Evolutionary conservation across 306 rosid genomes (phyloP).

Genomic region (Quercus gilva): DNA sequence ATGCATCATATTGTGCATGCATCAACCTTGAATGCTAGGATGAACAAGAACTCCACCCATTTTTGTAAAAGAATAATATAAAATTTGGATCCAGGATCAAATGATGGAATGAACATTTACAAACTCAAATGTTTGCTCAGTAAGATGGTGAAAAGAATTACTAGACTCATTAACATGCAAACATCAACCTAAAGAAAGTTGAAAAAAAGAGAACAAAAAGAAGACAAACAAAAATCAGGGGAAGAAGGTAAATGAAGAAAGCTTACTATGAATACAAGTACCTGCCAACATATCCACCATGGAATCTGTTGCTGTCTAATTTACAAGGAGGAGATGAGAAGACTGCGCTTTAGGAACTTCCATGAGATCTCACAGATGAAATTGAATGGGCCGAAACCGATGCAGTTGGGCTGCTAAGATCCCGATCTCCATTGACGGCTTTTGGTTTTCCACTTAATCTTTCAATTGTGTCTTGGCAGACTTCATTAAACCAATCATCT

Average conservation of each 20-base stretch:
- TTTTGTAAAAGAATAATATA: slow-evolving; percentile 33
- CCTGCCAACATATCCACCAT: slow-evolving; percentile 17
- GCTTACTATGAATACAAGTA: slow-evolving; percentile 23
- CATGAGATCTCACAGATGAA: slow-evolving; percentile 89
- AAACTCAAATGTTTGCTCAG: slow-evolving; percentile 22
- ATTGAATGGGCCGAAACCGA: slow-evolving; percentile 95
- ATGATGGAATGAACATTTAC: slow-evolving; percentile 53
- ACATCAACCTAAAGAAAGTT: slow-evolving; percentile 31
- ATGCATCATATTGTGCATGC: neutral
- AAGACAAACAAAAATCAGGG: neutral
- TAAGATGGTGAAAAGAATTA: slow-evolving; percentile 5
- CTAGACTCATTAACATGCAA: slow-evolving; percentile 23
- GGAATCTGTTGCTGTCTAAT: slow-evolving; percentile 20
- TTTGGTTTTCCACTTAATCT: slow-evolving; percentile 90
- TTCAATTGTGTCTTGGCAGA: slow-evolving; percentile 83
- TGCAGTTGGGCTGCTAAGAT: slow-evolving; percentile 90
- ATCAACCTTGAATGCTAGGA: no score
- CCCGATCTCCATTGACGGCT: slow-evolving; percentile 77
- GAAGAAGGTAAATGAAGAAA: neutral
- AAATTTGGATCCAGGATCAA: slow-evolving; percentile 29
- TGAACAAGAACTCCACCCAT: neutral
- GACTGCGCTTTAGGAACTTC: slow-evolving; percentile 58
- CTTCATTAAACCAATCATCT: slow-evolving; percentile 90
- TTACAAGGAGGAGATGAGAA: slow-evolving; percentile 38
- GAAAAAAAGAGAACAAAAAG: neutral